A percentile compares a stretch with the other conserved stretches of the same genome.
phyloP scores from a whole-genome alignment of 2,329 filamentous ascomycete genomes.

The Penicillium sp. region DNA sequence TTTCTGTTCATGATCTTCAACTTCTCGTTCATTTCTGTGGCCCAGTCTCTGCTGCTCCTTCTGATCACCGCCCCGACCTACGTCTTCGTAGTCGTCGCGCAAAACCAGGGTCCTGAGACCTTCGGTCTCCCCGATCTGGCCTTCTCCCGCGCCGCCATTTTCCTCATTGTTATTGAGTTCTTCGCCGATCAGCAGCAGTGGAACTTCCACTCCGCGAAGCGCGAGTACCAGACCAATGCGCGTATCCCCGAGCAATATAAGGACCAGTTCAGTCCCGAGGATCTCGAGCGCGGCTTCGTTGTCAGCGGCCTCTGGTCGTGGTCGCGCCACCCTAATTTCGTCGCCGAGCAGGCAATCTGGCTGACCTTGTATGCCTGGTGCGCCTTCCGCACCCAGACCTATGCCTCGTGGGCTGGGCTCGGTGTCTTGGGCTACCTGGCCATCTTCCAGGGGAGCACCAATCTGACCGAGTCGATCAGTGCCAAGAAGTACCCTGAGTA shows the following conservation, averaged over 20 bases:
- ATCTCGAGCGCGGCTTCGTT: slow-evolving; percentile 86
- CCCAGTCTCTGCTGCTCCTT: slow-evolving; percentile 78
- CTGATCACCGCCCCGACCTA: slow-evolving; percentile 78
- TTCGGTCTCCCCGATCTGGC: slow-evolving; percentile 58
- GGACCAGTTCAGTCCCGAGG: slow-evolving; percentile 57
- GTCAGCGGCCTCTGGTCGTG: slow-evolving; percentile 79
- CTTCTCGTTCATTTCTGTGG: slow-evolving; percentile 78
- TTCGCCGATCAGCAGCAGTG: slow-evolving; percentile 92
- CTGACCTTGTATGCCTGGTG: slow-evolving; percentile 82
- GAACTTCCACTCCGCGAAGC: slow-evolving; percentile 79
- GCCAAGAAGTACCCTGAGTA: slow-evolving; percentile 85
- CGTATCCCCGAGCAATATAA: slow-evolving; percentile 58
- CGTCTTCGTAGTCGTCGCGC: slow-evolving; percentile 68
- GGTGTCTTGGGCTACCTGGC: slow-evolving; percentile 67
- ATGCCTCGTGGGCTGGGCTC: slow-evolving; percentile 72
- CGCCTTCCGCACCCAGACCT: slow-evolving; percentile 65
- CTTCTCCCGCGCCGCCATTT: slow-evolving; percentile 54
- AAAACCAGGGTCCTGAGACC: slow-evolving; percentile 52
- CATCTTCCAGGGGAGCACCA: slow-evolving; percentile 85
- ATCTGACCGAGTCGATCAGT: slow-evolving; percentile 78
- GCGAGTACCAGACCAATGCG: slow-evolving; percentile 66
- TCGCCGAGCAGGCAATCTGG: slow-evolving; percentile 89
- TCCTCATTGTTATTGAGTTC: slow-evolving; percentile 62
- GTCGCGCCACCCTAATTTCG: slow-evolving; percentile 91
- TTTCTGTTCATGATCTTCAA: slow-evolving; percentile 84